Evolutionary conservation across 2,329 filamentous ascomycete genomes (phyloP).

Genomic region (Mariannaea elegans): DNA sequence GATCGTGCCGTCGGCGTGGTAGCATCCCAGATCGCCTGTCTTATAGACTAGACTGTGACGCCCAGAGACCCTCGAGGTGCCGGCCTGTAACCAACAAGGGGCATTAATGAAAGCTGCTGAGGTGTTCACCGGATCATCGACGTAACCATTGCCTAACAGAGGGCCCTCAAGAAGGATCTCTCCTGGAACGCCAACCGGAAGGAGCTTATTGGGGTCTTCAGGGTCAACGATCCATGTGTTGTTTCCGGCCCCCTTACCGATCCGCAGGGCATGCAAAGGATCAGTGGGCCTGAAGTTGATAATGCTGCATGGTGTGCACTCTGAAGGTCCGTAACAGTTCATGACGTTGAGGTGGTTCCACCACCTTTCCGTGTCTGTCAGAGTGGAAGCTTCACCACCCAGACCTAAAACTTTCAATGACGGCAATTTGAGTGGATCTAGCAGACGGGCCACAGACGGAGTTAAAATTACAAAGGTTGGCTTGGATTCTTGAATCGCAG

Average conservation of each 20-base stretch:
- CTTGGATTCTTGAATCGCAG: conserved; percentile 17
- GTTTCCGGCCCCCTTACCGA: neutral
- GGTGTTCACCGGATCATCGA: conserved; percentile 1
- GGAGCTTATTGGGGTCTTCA: conserved; percentile 1
- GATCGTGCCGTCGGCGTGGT: conserved; percentile 51
- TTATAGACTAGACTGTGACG: conserved; percentile 47
- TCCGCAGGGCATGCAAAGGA: neutral
- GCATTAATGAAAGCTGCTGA: conserved; percentile 8
- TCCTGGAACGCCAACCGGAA: conserved; percentile 25
- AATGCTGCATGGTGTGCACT: neutral
- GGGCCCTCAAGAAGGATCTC: conserved; percentile 35
- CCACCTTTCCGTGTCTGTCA: neutral
- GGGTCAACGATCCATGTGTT: conserved; percentile 27
- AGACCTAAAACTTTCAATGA: neutral
- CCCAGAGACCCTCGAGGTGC: neutral
- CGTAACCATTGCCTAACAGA: conserved; percentile 28
- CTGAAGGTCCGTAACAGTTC: neutral
- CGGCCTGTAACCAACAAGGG: accelerated
- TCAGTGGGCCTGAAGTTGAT: neutral
- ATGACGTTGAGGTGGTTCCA: neutral
- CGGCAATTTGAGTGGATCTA: neutral
- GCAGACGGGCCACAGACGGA: conserved; percentile 18
- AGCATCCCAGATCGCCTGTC: conserved; percentile 57
- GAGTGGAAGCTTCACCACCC: neutral
- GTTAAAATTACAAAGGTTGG: conserved; percentile 29